Conservation (phyloP, 1,139 yeast species). For the Kazachstania sp. region DNA sequence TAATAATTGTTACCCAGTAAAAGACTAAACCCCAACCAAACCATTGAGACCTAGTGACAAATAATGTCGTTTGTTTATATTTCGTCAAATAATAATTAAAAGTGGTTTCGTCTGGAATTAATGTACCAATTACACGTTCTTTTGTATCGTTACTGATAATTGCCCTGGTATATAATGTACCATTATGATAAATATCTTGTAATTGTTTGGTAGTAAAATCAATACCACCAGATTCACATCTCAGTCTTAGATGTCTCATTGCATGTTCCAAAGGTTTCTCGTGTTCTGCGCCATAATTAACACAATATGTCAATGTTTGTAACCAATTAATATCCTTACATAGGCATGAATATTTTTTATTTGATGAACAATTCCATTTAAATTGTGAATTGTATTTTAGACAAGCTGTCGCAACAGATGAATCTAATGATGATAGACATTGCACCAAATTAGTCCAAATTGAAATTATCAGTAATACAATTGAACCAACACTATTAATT, state of each 20-base stretch:
- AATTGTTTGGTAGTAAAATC: constrained; percentile 31
- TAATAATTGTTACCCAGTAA: constrained; percentile 34
- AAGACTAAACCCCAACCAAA: constrained; percentile 37
- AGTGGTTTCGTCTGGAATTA: constrained; percentile 27
- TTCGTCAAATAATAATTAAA: constrained; percentile 29
- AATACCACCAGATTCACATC: constrained; percentile 31
- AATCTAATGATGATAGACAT: background rate
- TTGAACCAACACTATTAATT: background rate
- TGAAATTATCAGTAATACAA: background rate
- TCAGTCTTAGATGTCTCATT: constrained; percentile 30
- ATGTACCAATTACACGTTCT: constrained; percentile 24
- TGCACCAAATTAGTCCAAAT: background rate
- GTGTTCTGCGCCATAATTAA: constrained; percentile 25
- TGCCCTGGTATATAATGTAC: constrained; percentile 27
- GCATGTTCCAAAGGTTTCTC: constrained; percentile 31
- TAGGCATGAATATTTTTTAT: constrained; percentile 32
- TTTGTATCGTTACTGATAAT: constrained; percentile 21
- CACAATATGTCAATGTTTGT: constrained; percentile 35
- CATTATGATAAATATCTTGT: constrained; percentile 29
- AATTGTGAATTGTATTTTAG: constrained; percentile 32
- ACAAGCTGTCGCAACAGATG: constrained; percentile 25
- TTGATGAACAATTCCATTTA: constrained; percentile 37
- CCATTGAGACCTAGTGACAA: constrained; percentile 33
- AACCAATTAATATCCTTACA: constrained; percentile 36
- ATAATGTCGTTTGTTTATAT: constrained; percentile 30